phyloP scores from a whole-genome alignment of 495 filamentous ascomycete species.

The Penicillium egyptiacum region DNA sequence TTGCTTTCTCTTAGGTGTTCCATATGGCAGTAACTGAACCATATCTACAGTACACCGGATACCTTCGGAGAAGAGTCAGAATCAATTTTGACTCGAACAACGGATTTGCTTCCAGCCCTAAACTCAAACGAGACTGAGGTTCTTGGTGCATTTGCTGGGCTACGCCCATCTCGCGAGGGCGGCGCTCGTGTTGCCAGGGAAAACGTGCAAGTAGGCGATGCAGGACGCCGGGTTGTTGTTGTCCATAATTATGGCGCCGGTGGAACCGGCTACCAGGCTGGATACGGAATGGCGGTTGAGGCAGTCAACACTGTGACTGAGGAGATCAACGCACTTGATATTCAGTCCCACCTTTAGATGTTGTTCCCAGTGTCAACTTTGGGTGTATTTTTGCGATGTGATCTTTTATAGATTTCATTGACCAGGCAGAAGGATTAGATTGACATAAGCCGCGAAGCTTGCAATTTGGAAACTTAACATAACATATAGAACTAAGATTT shows the following conservation, averaged over 20 bases:
- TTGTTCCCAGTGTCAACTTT: background rate
- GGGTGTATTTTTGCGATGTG: background rate
- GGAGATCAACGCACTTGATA: background rate
- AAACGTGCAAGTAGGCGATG: background rate
- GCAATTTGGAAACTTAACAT: background rate
- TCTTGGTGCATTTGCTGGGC: conserved; percentile 24
- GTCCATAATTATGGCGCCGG: conserved; percentile 41
- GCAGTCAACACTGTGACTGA: conserved; percentile 4
- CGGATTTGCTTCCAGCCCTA: conserved; percentile 22
- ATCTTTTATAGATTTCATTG: background rate
- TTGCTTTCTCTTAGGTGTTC: background rate
- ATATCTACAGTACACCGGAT: conserved; percentile 3
- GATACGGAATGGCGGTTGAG: conserved; percentile 27
- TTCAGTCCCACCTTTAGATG: background rate
- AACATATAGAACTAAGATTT: background rate
- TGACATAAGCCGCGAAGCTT: background rate
- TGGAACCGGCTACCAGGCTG: conserved; percentile 28
- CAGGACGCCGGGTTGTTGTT: conserved; percentile 1
- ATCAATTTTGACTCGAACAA: conserved; percentile 31
- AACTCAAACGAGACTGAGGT: conserved; percentile 19
- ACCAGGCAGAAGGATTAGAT: background rate
- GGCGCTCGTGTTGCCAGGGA: conserved; percentile 32
- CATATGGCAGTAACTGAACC: background rate
- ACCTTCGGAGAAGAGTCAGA: conserved; percentile 21
- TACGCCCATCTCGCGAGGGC: conserved; percentile 33